Base-by-base conservation (phyloP, 768 basidiomycete species). In the Daedaleopsis sinensis region DNA sequence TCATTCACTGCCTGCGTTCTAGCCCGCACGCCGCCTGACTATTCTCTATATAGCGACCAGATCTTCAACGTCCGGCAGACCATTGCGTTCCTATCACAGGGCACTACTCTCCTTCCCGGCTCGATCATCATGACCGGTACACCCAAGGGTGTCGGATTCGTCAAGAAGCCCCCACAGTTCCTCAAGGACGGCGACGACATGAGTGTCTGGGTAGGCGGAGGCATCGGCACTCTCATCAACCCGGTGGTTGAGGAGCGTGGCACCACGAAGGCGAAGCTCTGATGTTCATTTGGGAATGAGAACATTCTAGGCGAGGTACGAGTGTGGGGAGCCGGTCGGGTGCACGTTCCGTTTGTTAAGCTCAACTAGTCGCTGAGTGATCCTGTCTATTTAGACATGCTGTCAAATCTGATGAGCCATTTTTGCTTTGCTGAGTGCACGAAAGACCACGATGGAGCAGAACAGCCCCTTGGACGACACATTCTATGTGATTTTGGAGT, bases 61-160 rank as follows among this genome's bases (percentile, higher is more conserved):
- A 89, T 96, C 58, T 96, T 94, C 79, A 85, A 74, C 64, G 84
- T 94, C 37, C 84, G 86, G 48, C 82, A 89, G 70, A 91, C 91
- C 1, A 79, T 95, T 47, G 79, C 92, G 0, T 91, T 87, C 79
- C 84, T 95, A 48, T 93, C 91, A 0, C 90, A 93, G 69, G 91
- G 86, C 4, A 94, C 92, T 7, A 94, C 93, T 0, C 84, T 95
- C 19, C 85, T 85, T 65, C 88, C 90, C 0, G 93, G 93, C 0
- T 86, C 90, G 0, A 78, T 94, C 68, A 94, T 94, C 67, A 81
- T 94, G 65, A 95, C 93, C 1, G 89, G 89, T 6, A 91, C 90
- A 38, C 91, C 91, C 1, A 86, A 88, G 58, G 93, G 91, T 23
- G 90, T 93, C 15, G 93, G 93, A 2, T 93, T 88, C 65, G 86